These are phyloP conservation scores for Phytopythium chamaehyphon DNA, from an alignment of 352 stramenopile genomes.

Conservation along the genomic window DNA sequence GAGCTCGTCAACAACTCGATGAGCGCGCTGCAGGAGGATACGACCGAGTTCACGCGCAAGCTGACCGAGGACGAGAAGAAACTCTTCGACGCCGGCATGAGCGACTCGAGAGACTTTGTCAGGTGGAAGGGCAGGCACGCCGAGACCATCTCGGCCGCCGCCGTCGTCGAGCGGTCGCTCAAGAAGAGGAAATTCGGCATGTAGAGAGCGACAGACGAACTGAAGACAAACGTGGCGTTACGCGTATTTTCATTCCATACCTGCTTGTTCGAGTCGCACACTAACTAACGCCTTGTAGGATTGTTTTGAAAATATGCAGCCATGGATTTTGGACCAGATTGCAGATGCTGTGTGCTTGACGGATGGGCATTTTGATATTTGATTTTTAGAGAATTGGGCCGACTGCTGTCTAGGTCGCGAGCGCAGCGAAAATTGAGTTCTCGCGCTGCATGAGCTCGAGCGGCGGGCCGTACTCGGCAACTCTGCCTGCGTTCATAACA, in stretches of 20 bases:
- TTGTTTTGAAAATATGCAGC: too few species aligned
- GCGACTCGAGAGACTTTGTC: slow-evolving; percentile 71
- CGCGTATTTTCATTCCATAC: too few species aligned
- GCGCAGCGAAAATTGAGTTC: slow-evolving; percentile 1
- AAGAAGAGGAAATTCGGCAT: slow-evolving; percentile 56
- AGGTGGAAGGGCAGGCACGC: slow-evolving; percentile 72
- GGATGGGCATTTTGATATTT: too few species aligned
- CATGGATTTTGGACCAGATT: too few species aligned
- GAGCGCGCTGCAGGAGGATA: slow-evolving; percentile 81
- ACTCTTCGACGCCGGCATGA: slow-evolving; percentile 57
- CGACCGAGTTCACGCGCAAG: slow-evolving; percentile 75
- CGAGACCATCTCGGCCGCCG: slow-evolving; percentile 53
- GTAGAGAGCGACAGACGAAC: background rate
- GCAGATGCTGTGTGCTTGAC: too few species aligned
- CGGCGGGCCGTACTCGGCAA: slow-evolving; percentile 10
- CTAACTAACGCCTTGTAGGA: too few species aligned
- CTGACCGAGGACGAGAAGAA: slow-evolving; percentile 68
- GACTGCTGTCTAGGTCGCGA: too few species aligned
- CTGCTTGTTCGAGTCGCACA: too few species aligned
- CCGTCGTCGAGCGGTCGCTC: slow-evolving; percentile 50
- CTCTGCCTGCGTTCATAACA: slow-evolving; percentile 9
- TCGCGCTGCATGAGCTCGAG: background rate
- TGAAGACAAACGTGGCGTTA: background rate
- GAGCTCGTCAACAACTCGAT: slow-evolving; percentile 81
- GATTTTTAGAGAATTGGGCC: too few species aligned